Base-by-base conservation (phyloP, 2,329 filamentous ascomycete genomes). In the Fusarium paranaense region DNA sequence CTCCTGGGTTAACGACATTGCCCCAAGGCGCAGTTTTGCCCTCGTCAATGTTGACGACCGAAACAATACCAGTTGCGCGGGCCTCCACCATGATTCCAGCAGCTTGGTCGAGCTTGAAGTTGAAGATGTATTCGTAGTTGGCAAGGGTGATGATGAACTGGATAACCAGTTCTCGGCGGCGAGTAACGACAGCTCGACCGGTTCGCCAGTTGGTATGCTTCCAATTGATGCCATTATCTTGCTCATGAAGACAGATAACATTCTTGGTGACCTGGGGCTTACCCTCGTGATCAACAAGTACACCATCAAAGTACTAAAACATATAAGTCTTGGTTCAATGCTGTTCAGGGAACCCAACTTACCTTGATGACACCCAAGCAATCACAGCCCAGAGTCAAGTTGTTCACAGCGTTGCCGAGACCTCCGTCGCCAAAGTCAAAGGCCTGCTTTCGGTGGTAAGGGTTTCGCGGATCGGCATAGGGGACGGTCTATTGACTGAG, bases 191-290 rank as follows among this genome's bases (percentile, higher is more conserved):
- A 0, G 90, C 90, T 11, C 89, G 85, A 11, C 86, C 85, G 0
- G 90, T 93, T n/a, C 91, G 86, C 82, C 87, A 91, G 81, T 94
- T 92, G 25, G 91, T 88, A 82, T 94, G 92, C 79, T 94, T 94
- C 91, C 91, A 93, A 20, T 88, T 86, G 57, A 94, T 91, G 3
- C 92, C 92, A 69, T 90, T 89, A 78, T 94, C 92, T 76, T 93
- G 88, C 81, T 94, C 92, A 76, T 94, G 92, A 2, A 93, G 83
- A 71, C 92, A 94, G 40, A 93, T 84, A 2, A 90, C 90, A 22
- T 83, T 82, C 75, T 90, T 90, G n/a, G 74, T 73, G 8, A 73
- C 78, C 87, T 91, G 50, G 1, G 79, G 75, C 1, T 65, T 61
- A 2, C 82, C 82, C 18, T 79, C 79, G 2, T 71, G 70, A 65